These are phyloP conservation scores for Diaporthe sp. DNA, from an alignment of 2,329 filamentous ascomycete species.

Conservation along the genomic window DNA sequence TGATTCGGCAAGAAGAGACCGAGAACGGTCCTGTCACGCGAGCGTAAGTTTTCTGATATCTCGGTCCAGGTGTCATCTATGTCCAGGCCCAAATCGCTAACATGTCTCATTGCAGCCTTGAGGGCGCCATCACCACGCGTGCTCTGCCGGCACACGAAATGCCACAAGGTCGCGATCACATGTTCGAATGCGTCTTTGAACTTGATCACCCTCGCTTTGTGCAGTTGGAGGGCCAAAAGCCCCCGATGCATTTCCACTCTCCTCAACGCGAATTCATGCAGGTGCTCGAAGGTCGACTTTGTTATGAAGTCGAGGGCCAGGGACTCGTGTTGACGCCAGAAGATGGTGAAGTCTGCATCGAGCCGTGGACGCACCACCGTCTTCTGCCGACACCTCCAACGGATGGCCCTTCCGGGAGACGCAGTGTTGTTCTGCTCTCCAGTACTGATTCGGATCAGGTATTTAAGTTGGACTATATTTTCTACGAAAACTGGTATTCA, in stretches of 20 bases:
- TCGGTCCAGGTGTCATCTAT: background rate
- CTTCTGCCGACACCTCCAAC: background rate
- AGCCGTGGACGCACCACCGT: constrained; percentile 16
- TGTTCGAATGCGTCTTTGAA: constrained; percentile 3
- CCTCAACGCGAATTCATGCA: constrained; percentile 51
- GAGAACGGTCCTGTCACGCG: constrained; percentile 5
- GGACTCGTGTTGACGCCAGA: constrained; percentile 44
- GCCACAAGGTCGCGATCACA: background rate
- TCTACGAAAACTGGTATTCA: constrained; percentile 54
- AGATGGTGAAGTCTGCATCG: constrained; percentile 14
- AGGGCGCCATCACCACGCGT: constrained; percentile 19
- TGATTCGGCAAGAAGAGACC: background rate
- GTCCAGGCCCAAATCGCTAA: background rate
- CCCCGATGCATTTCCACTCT: constrained; percentile 52
- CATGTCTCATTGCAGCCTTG: background rate
- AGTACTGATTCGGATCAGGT: constrained; percentile 46
- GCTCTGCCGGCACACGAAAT: background rate
- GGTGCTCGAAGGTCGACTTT: constrained; percentile 48
- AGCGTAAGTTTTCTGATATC: background rate
- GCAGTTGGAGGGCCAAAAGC: constrained; percentile 42
- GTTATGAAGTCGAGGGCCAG: constrained; percentile 48
- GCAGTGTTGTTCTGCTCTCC: constrained; percentile 44
- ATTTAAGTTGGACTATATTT: constrained; percentile 50
- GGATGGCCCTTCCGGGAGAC: background rate
- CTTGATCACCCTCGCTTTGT: constrained; percentile 8